Percentiles rank a stretch among this genome's conserved stretches.
These are phyloP conservation scores for Fusarium nematophilum DNA, from an alignment of 2,329 filamentous ascomycete species.

Conservation along the genomic window DNA sequence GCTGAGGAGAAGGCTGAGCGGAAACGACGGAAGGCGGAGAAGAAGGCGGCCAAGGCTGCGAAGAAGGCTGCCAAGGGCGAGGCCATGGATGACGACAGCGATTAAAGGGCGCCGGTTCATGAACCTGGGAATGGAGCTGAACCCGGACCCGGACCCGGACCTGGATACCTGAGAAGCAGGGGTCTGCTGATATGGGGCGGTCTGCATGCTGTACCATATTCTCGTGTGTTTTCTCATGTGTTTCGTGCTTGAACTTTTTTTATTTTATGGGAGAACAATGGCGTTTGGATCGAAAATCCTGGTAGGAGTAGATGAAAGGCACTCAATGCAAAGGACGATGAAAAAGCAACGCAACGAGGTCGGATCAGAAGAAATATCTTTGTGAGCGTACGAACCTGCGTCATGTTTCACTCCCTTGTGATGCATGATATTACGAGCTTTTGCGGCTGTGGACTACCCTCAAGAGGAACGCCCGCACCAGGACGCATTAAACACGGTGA, in stretches of 20 bases:
- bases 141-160: constrained; percentile 20
- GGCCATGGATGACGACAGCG: constrained; percentile 65
- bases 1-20: constrained; percentile 74
- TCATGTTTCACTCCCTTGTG: constrained; percentile 14
- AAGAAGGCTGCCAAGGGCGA: constrained; percentile 65
- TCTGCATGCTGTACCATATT: constrained; percentile 46
- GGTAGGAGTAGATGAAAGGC: constrained; percentile 46
- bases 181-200: constrained; percentile 41
- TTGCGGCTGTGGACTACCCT: neutral
- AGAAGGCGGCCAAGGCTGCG: constrained; percentile 67
- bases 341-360: constrained; percentile 17
- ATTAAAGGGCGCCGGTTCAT: constrained; percentile 49
- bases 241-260: constrained; percentile 34
- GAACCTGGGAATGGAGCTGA: constrained; percentile 17
- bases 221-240: constrained; percentile 34
- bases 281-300: constrained; percentile 47
- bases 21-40: constrained; percentile 70
- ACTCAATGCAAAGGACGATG: constrained; percentile 45
- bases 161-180: constrained; percentile 38
- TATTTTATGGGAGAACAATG: constrained; percentile 38
- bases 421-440: constrained; percentile 1
- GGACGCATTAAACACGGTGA: constrained; percentile 13
- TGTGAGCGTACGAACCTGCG: constrained; percentile 13
- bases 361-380: neutral
- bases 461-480: neutral